Conservation (phyloP, 495 filamentous ascomycete genomes). For the Hyaloscypha hepaticicola region DNA sequence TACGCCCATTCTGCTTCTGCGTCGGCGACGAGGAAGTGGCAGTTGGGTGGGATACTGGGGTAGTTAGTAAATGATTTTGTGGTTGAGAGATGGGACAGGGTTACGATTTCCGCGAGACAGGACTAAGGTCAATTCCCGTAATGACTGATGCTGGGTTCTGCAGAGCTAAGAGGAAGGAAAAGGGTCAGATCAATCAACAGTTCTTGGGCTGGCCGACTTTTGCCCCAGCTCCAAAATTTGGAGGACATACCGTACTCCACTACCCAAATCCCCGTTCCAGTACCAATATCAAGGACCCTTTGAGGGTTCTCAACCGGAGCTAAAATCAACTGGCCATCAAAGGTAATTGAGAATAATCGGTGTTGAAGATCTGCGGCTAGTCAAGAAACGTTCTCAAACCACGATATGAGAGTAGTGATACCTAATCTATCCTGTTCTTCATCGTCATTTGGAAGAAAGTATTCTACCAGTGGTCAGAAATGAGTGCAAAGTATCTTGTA, state of each 20-base stretch:
- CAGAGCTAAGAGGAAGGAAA: slow-evolving; percentile 3
- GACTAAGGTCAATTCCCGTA: slow-evolving; percentile 47
- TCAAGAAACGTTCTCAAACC: background rate
- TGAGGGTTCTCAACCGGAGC: slow-evolving; percentile 25
- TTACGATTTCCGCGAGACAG: background rate
- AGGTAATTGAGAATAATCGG: slow-evolving; percentile 37
- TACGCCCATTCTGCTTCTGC: slow-evolving; percentile 52
- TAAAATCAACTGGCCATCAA: slow-evolving; percentile 32
- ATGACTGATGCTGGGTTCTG: background rate
- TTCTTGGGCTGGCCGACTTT: background rate
- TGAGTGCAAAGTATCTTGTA: background rate
- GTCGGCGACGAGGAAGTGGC: slow-evolving; percentile 49
- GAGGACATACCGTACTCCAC: slow-evolving; percentile 45
- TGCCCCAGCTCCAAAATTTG: background rate
- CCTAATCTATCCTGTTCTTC: background rate
- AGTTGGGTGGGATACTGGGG: slow-evolving; percentile 44
- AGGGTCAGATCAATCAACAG: background rate
- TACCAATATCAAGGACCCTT: slow-evolving; percentile 16
- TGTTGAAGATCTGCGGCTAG: slow-evolving; percentile 20
- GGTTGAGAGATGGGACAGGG: slow-evolving; percentile 1
- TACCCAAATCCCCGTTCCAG: slow-evolving; percentile 45
- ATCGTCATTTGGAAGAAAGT: background rate
- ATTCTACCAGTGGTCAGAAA: background rate
- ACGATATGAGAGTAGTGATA: background rate
- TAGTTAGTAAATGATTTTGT: slow-evolving; percentile 13